Percentiles rank a stretch among this genome's conserved stretches.
phyloP scores from a whole-genome alignment of 1,284 basidiomycete species.

The Phellinidium pouzarii region DNA sequence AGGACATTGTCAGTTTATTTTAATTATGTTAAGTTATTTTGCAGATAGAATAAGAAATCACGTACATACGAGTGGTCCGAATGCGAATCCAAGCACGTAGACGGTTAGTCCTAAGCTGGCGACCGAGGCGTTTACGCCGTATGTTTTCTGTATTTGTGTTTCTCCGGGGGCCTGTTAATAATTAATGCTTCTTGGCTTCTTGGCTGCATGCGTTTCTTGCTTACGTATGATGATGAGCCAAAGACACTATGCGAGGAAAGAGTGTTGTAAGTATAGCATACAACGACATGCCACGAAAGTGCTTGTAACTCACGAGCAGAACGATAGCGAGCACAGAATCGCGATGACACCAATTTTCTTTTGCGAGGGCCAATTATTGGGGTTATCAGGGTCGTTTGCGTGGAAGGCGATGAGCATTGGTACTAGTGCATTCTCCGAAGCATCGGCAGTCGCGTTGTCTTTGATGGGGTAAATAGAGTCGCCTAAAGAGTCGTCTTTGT shows the following conservation, averaged over 20 bases:
- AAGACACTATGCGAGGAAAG: constrained; percentile 15
- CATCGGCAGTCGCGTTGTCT: too few relatives aligned
- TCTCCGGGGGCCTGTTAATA: constrained; percentile 25
- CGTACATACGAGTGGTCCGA: constrained; percentile 26
- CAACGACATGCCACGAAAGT: background rate
- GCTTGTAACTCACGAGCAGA: constrained; percentile 16
- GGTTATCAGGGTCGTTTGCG: constrained; percentile 12
- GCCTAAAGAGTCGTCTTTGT: too few relatives aligned
- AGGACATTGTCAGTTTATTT: background rate
- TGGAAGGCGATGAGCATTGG: constrained; percentile 10
- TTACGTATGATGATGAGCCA: constrained; percentile 24
- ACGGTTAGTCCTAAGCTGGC: constrained; percentile 25
- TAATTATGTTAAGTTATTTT: background rate
- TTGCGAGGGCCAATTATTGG: constrained; percentile 8
- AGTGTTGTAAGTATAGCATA: background rate
- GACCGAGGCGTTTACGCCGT: constrained; percentile 21
- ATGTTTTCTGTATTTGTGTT: constrained; percentile 21
- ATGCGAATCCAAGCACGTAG: constrained; percentile 26
- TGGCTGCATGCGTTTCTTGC: too few relatives aligned
- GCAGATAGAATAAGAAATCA: background rate
- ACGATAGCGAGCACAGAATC: constrained; percentile 19
- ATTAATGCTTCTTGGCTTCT: too few relatives aligned
- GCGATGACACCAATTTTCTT: constrained; percentile 10
- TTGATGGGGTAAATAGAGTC: too few relatives aligned
- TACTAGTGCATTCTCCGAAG: too few relatives aligned